Base-by-base conservation (phyloP, 805 yeast species). In the Ogataea paraovalis region DNA sequence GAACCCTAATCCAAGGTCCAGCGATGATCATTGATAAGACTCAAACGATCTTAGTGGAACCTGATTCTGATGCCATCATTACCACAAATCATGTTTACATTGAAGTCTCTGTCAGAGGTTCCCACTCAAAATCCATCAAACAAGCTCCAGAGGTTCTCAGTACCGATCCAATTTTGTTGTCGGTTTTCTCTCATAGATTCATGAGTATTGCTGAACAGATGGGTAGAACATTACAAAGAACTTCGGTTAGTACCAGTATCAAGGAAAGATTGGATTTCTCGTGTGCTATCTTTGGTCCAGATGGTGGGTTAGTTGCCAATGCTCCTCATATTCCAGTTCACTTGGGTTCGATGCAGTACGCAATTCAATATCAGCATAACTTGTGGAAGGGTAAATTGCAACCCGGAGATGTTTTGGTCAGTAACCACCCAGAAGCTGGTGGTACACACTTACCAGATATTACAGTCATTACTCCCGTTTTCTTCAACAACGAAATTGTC, bases 401-500 rank as follows among this genome's bases (percentile, higher is more conserved):
- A 19, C 66, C 60, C 37, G 76, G 75, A 45, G 76, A 72, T 56
- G 68, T 72, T 25, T 52, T 72, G 21, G 66, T 66, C 39, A 64
- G 75, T 4, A 71, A 72, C 47, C 68, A 67, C 36, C 75, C 75
- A 7, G 62, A 62, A 40, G 73, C 69, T 23, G 72, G 72, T 41
- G 76, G 75, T 37, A 70, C 74, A 0, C 76, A 71, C 54, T 56
- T 72, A 37, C 76, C 75, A 19, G 76, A 72, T 57, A 71, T 78
- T 47, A 78, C 82, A 2, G 79, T 78, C 30, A 74, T 78, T 21
- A 73, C 82, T 1, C 82, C 83, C 0, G 80, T 78, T 1, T 68
- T 74, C 49, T 62, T 68, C 46, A 65, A 72, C 21, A 63, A 63
- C 30, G 62, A 70, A 28, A 69, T 75, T 9, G 69, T 73, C 16